Percentiles rank a stretch among this genome's conserved stretches.
Evolutionary conservation across 2,329 filamentous ascomycete species (phyloP).

Genomic region (Cryphonectria parasitica): DNA sequence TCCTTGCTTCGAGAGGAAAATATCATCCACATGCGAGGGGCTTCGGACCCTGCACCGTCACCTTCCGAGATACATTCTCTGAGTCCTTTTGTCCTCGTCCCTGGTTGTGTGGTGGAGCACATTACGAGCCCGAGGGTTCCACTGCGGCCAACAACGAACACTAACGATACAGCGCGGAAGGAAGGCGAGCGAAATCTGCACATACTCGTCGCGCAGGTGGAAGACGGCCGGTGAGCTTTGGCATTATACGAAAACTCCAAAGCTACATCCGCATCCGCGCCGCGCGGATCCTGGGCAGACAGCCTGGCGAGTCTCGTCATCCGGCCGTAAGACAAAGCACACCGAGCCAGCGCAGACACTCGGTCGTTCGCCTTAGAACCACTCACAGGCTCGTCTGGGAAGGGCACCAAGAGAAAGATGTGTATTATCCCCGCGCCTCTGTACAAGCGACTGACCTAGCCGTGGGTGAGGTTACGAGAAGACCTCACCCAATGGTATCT

Average conservation of each 20-base stretch:
- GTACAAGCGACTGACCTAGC: not conserved
- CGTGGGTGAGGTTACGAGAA: not conserved
- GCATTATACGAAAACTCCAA: not conserved
- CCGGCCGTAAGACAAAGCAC: not conserved
- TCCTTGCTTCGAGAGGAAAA: not conserved
- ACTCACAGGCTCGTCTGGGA: not conserved
- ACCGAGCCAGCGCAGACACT: constrained; percentile 3
- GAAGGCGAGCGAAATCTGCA: not conserved
- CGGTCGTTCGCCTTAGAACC: not conserved
- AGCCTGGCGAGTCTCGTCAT: not conserved
- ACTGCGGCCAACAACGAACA: not conserved
- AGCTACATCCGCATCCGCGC: not conserved
- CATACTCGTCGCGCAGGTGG: not conserved
- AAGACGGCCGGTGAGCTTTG: not conserved
- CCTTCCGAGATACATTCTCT: constrained; percentile 8
- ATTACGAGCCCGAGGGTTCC: not conserved
- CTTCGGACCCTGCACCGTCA: not conserved
- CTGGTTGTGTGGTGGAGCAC: not conserved
- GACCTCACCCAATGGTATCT: not conserved
- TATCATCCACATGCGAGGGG: not conserved
- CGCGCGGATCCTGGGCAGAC: not conserved
- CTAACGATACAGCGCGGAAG: not conserved
- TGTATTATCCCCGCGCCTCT: constrained; percentile 10
- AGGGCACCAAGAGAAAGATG: not conserved
- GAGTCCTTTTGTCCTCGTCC: not conserved